phyloP scores from a whole-genome alignment of 2,329 filamentous ascomycete species.

The Amauroascus verrucosus region DNA sequence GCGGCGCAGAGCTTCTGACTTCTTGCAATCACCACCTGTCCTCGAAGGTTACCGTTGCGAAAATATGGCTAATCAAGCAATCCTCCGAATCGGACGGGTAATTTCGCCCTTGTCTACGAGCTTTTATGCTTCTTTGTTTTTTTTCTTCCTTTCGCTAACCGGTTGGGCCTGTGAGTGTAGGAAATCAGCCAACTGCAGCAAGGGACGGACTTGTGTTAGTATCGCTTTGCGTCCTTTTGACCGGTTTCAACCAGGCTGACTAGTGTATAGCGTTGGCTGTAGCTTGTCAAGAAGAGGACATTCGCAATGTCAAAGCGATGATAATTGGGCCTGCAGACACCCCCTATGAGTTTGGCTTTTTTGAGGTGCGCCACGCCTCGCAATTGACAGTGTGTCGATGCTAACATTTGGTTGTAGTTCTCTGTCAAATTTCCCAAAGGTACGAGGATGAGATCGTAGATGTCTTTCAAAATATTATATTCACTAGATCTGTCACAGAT shows the following conservation, averaged over 20 bases:
- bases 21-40: neutral
- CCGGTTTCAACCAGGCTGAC: conserved; percentile 7
- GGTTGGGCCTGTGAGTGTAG: conserved; percentile 35
- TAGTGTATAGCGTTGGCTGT: conserved; percentile 62
- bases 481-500: conserved; percentile 43
- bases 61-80: conserved; percentile 69
- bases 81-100: conserved; percentile 79
- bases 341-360: conserved; percentile 95
- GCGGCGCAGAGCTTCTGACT: neutral
- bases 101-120: conserved; percentile 19
- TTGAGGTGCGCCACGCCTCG: conserved; percentile 54
- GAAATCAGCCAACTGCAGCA: conserved; percentile 80
- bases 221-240: conserved; percentile 12
- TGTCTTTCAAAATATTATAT: neutral
- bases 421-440: conserved; percentile 65
- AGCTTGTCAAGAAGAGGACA: conserved; percentile 75
- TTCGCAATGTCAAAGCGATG: conserved; percentile 74
- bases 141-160: conserved; percentile 15
- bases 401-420: conserved; percentile 47
- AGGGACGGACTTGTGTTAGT: conserved; percentile 69
- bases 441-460: conserved; percentile 26
- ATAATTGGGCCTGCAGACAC: conserved; percentile 90
- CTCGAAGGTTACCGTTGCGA: neutral
- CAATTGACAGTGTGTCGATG: neutral
- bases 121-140: neutral